These are phyloP conservation scores for Russula compacta DNA, from an alignment of 768 basidiomycete genomes.

Conservation along the genomic window DNA sequence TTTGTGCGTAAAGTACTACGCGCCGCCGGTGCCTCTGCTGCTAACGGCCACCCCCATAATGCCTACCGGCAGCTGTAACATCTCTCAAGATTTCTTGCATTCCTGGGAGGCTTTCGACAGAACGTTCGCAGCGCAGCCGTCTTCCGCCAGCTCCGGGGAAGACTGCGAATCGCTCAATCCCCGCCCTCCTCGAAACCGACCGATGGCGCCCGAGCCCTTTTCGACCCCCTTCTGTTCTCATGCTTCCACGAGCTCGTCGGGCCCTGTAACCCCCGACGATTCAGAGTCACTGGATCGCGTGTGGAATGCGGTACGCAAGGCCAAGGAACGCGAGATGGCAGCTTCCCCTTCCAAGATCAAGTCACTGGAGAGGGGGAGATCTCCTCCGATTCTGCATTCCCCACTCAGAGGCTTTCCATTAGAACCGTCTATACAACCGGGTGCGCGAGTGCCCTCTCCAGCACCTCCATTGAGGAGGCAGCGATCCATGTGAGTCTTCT, in stretches of 20 bases:
- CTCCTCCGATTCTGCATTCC: slow-evolving; percentile 8
- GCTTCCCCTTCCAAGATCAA: slow-evolving; percentile 62
- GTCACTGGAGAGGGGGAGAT: slow-evolving; percentile 43
- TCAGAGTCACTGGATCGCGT: slow-evolving; percentile 41
- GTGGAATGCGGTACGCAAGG: slow-evolving; percentile 57
- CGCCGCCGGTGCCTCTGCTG: slow-evolving; percentile 14
- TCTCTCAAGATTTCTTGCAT: slow-evolving; percentile 17
- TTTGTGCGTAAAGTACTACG: slow-evolving; percentile 18
- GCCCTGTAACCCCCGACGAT: slow-evolving; percentile 21
- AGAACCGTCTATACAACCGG: slow-evolving; percentile 4
- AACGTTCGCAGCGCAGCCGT: slow-evolving; percentile 18
- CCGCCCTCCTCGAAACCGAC: slow-evolving; percentile 10
- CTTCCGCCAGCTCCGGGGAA: slow-evolving; percentile 8
- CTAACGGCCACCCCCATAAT: slow-evolving; percentile 17
- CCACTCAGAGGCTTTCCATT: slow-evolving; percentile 4
- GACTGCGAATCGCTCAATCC: slow-evolving; percentile 12
- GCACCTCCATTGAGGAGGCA: slow-evolving; percentile 42
- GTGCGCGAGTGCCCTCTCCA: slow-evolving; percentile 6
- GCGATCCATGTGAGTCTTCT: slow-evolving; percentile 49
- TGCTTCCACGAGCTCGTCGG: slow-evolving; percentile 19
- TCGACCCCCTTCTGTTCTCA: slow-evolving; percentile 15
- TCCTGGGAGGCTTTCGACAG: slow-evolving; percentile 22
- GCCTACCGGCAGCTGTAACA: slow-evolving; percentile 13
- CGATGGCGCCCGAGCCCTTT: slow-evolving; percentile 22
- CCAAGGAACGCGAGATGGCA: slow-evolving; percentile 59